phyloP scores from a whole-genome alignment of 306 rosid genomes.

The Senna siamea region DNA sequence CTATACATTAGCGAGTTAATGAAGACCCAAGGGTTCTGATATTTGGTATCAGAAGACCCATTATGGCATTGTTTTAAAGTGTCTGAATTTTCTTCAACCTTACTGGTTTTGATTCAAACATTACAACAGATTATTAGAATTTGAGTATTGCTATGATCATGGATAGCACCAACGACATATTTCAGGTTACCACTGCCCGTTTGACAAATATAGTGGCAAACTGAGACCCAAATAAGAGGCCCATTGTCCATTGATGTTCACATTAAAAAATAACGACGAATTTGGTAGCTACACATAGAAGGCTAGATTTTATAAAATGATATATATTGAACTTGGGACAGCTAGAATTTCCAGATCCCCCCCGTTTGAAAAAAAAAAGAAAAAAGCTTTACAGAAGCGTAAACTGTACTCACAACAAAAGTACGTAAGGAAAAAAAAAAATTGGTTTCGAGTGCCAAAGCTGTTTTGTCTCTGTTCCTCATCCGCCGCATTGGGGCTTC shows the following conservation, averaged over 20 bases:
- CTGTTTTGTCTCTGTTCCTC: slow-evolving; percentile 12
- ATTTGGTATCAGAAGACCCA: not conserved
- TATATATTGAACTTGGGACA: not conserved
- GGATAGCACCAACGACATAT: not conserved
- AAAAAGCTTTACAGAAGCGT: not conserved
- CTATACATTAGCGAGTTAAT: not conserved
- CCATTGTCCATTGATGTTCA: not conserved
- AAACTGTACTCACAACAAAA: not conserved
- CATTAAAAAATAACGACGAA: not conserved
- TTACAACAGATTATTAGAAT: not conserved
- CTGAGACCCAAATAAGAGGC: not conserved
- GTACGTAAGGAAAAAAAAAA: not conserved
- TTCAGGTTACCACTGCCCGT: not conserved
- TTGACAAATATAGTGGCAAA: not conserved
- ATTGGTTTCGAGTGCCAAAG: not conserved
- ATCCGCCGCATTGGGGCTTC: slow-evolving; percentile 10
- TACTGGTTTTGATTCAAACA: not conserved
- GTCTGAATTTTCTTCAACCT: not conserved
- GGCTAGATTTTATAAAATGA: not conserved
- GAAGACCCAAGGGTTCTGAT: not conserved
- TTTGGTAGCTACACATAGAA: not conserved
- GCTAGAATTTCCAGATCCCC: not conserved
- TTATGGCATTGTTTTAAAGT: not conserved
- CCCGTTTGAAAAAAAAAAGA: not conserved
- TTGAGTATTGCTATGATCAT: not conserved